Evolutionary conservation across 352 stramenopile genomes (phyloP), one percentile per base, ranked within the genome.

Genomic region (Globisporangium abappressorium): DNA sequence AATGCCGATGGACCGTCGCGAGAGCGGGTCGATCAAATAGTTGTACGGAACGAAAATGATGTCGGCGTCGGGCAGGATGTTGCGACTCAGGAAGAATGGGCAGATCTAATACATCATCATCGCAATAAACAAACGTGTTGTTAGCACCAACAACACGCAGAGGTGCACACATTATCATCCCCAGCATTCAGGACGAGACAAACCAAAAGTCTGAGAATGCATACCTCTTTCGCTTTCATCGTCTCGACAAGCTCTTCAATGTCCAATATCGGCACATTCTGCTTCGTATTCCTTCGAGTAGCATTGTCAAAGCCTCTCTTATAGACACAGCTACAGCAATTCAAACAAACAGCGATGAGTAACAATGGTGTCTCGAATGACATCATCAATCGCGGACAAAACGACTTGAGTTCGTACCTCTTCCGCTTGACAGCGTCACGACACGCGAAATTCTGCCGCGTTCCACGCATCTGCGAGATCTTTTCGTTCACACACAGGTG

Each of bases 11-110:
- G 96, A 93, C 47, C 92, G 89, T 14, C 91, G 85, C 5, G 91
- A 86, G 47, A 92, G 64, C 18, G 96, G 89, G 70, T 99, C 97
- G 76, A 99, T 98, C 0, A 99, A 81, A 76, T 99, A 99, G 79
- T 99, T 99, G 85, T 99, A 99, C 2, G 98, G 98, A 64, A 99
- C 92, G 64, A 99, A 97, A 30, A 99, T 78, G 65, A 99, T 90
- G 67, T 99, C 94, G 9, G 98, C 96, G 57, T 98, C 81, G 3
- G 92, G 79, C 7, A 98, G 71, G 62, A 97, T 93, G 24, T 86
- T 90, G 30, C 97, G 83, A 5, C 87, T 97, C 56, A 98, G 78
- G 74, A 98, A 99, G 76, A 99, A 99, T 2, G 98, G 97, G 68
- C 98, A 99, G 43, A 99, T 89, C 81, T 98, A 22, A 3, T 24